phyloP scores from a whole-genome alignment of 2,329 filamentous ascomycete species.

The Colletotrichum sansevieriae region DNA sequence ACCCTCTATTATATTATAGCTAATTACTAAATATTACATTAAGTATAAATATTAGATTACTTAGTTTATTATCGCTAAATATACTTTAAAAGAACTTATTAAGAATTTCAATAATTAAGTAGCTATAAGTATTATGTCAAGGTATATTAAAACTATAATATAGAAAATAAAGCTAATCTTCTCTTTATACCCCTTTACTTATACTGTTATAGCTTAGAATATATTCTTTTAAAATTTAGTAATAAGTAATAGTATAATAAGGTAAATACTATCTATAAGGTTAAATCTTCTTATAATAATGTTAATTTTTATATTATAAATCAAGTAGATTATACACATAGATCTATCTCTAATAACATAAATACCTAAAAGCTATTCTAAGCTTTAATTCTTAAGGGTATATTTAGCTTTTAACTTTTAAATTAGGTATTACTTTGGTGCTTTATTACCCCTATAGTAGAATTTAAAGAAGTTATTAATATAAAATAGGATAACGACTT shows the following conservation, averaged over 20 bases:
- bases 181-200: conserved; percentile 20
- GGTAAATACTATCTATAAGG: no score
- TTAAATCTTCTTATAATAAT: background rate
- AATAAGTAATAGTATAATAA: background rate
- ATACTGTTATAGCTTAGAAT: conserved; percentile 3
- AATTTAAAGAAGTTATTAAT: conserved; percentile 1
- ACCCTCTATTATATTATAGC: background rate
- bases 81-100: conserved; percentile 21
- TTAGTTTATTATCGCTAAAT: background rate
- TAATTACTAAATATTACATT: background rate
- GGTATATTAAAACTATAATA: conserved; percentile 3
- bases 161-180: conserved; percentile 27
- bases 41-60: background rate
- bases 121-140: background rate
- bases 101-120: no score
- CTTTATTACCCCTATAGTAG: background rate
- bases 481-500: conserved; percentile 3
- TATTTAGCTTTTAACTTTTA: background rate
- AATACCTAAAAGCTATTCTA: no score
- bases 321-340: no score
- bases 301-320: background rate
- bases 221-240: no score
- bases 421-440: background rate
- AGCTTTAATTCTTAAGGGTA: background rate
- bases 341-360: no score